Percentiles rank a stretch among this genome's conserved stretches.
Evolutionary conservation across 2,329 filamentous ascomycete genomes (phyloP).

Genomic region (Gyromitra esculenta): DNA sequence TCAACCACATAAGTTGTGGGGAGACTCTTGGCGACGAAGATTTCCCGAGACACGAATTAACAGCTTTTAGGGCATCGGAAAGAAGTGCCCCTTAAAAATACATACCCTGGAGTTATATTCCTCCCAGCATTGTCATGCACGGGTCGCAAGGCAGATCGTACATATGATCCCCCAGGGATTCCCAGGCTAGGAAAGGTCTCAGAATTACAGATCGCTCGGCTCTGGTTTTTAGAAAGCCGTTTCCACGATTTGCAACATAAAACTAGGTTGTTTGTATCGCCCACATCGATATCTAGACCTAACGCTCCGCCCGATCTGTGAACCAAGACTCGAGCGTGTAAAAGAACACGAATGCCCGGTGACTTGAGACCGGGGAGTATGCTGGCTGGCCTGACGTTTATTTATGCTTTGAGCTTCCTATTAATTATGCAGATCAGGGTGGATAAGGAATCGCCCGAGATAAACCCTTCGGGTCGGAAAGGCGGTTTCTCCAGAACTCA

Average conservation of each 20-base stretch:
- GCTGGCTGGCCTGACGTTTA: conserved; percentile 9
- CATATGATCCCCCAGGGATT: conserved; percentile 28
- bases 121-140: conserved; percentile 16
- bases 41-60: conserved; percentile 11
- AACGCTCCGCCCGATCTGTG: neutral
- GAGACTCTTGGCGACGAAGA: neutral
- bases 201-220: conserved; percentile 22
- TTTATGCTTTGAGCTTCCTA: neutral
- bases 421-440: conserved; percentile 2
- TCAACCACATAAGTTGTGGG: conserved; percentile 6
- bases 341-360: conserved; percentile 14
- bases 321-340: neutral
- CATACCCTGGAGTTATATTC: conserved; percentile 10
- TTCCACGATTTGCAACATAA: conserved; percentile 1
- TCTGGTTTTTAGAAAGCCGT: conserved; percentile 1
- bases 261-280: conserved; percentile 7
- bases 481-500: conserved; percentile 39
- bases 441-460: conserved; percentile 16
- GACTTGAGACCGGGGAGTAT: conserved; percentile 7
- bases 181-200: conserved; percentile 15
- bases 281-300: conserved; percentile 8
- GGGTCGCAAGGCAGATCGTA: conserved; percentile 11
- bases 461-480: conserved; percentile 22
- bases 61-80: neutral
- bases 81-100: conserved; percentile 11